Conservation (phyloP, 2,329 filamentous ascomycete species). For the Pseudogymnoascus sp. region DNA sequence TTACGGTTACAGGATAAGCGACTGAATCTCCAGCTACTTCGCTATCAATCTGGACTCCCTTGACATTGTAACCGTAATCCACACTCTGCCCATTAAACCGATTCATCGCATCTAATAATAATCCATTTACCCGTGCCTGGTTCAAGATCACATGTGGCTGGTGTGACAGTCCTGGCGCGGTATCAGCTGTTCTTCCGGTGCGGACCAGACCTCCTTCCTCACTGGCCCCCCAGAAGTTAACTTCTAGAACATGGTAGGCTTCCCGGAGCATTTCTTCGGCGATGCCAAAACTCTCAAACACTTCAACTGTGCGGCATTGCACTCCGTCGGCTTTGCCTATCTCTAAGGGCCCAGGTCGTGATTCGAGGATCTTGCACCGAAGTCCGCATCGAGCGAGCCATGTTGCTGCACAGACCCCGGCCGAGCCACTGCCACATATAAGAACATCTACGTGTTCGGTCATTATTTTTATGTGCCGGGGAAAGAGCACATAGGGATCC, state of each 20-base stretch:
- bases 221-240: slow-evolving; percentile 43
- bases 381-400: slow-evolving; percentile 55
- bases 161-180: neutral
- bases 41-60: slow-evolving; percentile 39
- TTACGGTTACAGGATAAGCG: slow-evolving; percentile 28
- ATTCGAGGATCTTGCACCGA: slow-evolving; percentile 51
- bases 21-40: slow-evolving; percentile 7
- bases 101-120: slow-evolving; percentile 47
- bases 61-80: slow-evolving; percentile 41
- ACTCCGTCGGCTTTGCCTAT: slow-evolving; percentile 59
- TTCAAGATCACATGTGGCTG: slow-evolving; percentile 53
- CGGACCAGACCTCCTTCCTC: neutral
- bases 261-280: slow-evolving; percentile 46
- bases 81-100: slow-evolving; percentile 34
- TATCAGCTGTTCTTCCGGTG: neutral
- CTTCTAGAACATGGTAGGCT: slow-evolving; percentile 48
- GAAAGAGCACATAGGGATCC: neutral
- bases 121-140: slow-evolving; percentile 46
- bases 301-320: slow-evolving; percentile 53
- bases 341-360: slow-evolving; percentile 44
- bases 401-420: slow-evolving; percentile 52
- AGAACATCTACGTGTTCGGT: slow-evolving; percentile 42
- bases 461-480: slow-evolving; percentile 13
- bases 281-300: slow-evolving; percentile 53
- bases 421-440: slow-evolving; percentile 55